These are phyloP conservation scores for Suhomyces sp. DNA, from an alignment of 805 yeast genomes.

Conservation along the genomic window DNA sequence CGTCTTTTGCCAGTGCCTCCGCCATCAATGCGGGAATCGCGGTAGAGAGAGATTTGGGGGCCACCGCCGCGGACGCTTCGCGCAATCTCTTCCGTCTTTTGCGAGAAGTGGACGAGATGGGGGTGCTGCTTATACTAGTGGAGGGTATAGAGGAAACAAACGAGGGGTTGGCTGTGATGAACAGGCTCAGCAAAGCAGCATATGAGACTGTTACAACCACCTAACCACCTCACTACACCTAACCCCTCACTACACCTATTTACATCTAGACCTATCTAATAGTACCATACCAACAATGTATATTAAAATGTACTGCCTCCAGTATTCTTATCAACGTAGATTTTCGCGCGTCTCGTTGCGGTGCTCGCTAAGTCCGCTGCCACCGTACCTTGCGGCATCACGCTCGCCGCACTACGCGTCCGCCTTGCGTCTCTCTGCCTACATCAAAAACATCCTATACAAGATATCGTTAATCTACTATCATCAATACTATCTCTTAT, in stretches of 20 bases:
- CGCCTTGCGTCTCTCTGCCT: background rate
- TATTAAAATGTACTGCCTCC: too few relatives aligned
- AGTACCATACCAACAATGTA: too few relatives aligned
- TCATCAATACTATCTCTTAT: too few relatives aligned
- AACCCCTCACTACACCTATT: too few relatives aligned
- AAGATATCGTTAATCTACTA: too few relatives aligned
- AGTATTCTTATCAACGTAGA: too few relatives aligned
- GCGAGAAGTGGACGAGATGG: constrained; percentile 69
- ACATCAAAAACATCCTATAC: too few relatives aligned
- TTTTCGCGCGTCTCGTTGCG: too few relatives aligned
- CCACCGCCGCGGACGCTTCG: constrained; percentile 59
- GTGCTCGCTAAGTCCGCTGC: background rate
- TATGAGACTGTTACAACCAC: constrained; percentile 29
- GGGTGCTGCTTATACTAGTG: constrained; percentile 71
- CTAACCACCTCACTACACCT: too few relatives aligned
- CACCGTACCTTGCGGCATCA: background rate
- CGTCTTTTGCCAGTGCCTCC: constrained; percentile 25
- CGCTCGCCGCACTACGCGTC: background rate
- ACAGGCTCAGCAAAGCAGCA: constrained; percentile 84
- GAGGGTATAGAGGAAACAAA: constrained; percentile 75
- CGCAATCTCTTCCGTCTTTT: constrained; percentile 68
- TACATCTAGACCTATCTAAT: too few relatives aligned
- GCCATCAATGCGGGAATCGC: constrained; percentile 11
- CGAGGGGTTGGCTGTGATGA: constrained; percentile 95
- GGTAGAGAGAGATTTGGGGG: constrained; percentile 41